Percentiles rank a stretch among this genome's conserved stretches.
Evolutionary conservation across 2,329 filamentous ascomycete species (phyloP).

Genomic region (Juglanconis juglandina): DNA sequence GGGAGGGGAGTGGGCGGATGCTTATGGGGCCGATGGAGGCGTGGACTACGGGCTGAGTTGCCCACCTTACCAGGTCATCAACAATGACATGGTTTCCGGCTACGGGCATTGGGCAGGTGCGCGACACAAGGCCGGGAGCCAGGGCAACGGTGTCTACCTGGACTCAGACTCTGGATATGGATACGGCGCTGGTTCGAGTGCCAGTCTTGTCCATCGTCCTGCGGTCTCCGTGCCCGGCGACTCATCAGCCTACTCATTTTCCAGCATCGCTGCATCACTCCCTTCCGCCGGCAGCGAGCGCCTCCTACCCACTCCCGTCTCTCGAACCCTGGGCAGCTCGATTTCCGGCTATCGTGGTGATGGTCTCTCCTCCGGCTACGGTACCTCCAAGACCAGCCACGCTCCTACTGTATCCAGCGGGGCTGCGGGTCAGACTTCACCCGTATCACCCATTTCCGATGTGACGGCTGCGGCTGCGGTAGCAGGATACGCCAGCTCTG

Average conservation of each 20-base stretch:
- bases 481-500: constrained; percentile 11
- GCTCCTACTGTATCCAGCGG: background rate
- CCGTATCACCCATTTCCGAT: constrained; percentile 22
- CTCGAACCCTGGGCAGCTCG: constrained; percentile 29
- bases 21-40: constrained; percentile 35
- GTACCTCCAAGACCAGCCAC: constrained; percentile 21
- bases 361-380: constrained; percentile 18
- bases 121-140: constrained; percentile 13
- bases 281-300: constrained; percentile 30
- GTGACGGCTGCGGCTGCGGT: constrained; percentile 22
- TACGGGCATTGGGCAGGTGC: constrained; percentile 16
- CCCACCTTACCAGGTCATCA: constrained; percentile 32
- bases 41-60: constrained; percentile 36
- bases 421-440: constrained; percentile 21
- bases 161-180: constrained; percentile 33
- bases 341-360: constrained; percentile 26
- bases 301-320: constrained; percentile 32
- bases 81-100: constrained; percentile 33
- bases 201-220: constrained; percentile 34
- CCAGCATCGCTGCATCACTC: constrained; percentile 38
- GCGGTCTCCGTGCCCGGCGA: constrained; percentile 25
- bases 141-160: constrained; percentile 29
- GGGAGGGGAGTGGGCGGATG: constrained; percentile 31
- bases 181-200: constrained; percentile 25
- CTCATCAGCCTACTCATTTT: constrained; percentile 37